phyloP scores from a whole-genome alignment of 2,329 filamentous ascomycete genomes.

The Scedosporium minutisporum region DNA sequence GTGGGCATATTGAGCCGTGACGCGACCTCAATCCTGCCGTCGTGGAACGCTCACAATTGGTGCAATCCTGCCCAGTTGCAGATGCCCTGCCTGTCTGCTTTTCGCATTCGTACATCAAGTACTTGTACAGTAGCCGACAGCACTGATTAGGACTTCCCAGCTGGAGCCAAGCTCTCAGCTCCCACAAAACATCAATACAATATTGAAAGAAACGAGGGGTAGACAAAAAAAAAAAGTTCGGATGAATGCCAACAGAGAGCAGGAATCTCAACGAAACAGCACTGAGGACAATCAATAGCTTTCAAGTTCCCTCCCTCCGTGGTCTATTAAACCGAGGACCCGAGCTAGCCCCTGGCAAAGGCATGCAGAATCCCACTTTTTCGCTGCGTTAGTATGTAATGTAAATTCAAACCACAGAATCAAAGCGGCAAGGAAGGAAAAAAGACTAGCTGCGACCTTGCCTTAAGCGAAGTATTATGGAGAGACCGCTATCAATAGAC shows the following conservation, averaged over 20 bases:
- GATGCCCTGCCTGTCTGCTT: background rate
- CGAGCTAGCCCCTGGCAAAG: background rate
- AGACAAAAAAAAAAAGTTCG: background rate
- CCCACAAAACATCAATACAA: background rate
- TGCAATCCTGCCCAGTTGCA: background rate
- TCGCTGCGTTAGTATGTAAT: background rate
- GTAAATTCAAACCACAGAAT: background rate
- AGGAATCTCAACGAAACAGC: no score
- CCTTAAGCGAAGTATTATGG: no score
- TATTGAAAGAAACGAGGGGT: background rate
- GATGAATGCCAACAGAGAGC: background rate
- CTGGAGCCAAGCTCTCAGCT: no score
- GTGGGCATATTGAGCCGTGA: background rate
- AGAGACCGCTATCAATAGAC: no score
- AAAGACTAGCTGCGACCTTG: background rate
- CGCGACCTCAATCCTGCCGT: background rate
- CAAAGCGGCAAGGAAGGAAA: background rate
- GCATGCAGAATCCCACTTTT: background rate
- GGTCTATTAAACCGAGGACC: background rate
- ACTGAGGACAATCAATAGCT: no score
- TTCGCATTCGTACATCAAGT: background rate
- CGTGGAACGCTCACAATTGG: background rate
- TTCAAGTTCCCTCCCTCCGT: no score
- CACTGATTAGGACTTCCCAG: background rate
- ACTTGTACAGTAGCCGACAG: background rate